Conservation (phyloP, 495 filamentous ascomycete species). For the Penicillium canariense region DNA sequence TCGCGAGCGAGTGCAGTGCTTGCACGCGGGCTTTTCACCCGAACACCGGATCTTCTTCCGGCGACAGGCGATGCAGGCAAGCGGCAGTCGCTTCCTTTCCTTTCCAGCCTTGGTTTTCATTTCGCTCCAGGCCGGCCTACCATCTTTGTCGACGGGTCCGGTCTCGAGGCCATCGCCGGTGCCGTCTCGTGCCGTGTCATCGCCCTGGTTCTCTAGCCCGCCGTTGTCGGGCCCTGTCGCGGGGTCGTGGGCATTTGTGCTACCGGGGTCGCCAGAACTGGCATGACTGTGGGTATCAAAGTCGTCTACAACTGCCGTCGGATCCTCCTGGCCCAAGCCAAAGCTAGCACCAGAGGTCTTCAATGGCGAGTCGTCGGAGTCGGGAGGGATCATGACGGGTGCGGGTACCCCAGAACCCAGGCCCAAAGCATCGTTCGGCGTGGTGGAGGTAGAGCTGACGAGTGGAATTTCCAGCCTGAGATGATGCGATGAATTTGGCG, state of each 20-base stretch:
- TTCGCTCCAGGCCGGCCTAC: constrained; percentile 81
- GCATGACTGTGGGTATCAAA: constrained; percentile 45
- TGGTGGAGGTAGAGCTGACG: constrained; percentile 9
- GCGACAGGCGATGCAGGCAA: constrained; percentile 94
- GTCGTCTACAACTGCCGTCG: constrained; percentile 32
- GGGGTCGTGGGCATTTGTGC: constrained; percentile 29
- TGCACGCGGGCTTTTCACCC: constrained; percentile 95
- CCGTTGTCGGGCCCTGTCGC: constrained; percentile 21
- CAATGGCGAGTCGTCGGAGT: constrained; percentile 39
- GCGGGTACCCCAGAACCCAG: constrained; percentile 41
- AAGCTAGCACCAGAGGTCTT: constrained; percentile 31
- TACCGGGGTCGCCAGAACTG: constrained; percentile 44
- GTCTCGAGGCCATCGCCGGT: constrained; percentile 48
- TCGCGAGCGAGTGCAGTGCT: constrained; percentile 89
- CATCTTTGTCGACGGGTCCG: constrained; percentile 40
- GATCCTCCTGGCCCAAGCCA: constrained; percentile 31
- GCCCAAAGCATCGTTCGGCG: constrained; percentile 41
- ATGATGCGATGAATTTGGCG: not conserved
- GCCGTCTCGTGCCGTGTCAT: constrained; percentile 25
- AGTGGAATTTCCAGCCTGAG: constrained; percentile 1
- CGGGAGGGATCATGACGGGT: constrained; percentile 46
- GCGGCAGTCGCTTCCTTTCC: constrained; percentile 85
- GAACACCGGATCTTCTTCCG: constrained; percentile 98
- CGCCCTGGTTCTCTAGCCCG: constrained; percentile 21
- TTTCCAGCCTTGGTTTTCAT: constrained; percentile 98